A percentile compares a stretch with the other conserved stretches of the same genome.
Evolutionary conservation across 768 basidiomycete species (phyloP).

Genomic region (Naganishia onofrii): DNA sequence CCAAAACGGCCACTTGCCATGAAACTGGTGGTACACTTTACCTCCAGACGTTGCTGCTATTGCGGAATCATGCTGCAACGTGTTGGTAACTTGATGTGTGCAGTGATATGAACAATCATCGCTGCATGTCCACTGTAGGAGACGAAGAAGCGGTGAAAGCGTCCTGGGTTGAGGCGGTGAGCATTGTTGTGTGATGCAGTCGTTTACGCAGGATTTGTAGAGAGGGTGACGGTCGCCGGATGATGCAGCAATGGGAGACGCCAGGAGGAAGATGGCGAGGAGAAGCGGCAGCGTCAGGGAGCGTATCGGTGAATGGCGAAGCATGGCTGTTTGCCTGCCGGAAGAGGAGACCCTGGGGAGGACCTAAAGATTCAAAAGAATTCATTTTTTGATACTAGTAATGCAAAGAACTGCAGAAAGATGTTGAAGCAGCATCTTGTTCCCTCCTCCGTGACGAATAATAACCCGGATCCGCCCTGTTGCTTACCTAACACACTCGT

Average conservation of each 20-base stretch:
- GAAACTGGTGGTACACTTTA: conserved; percentile 54
- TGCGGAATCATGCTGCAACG: conserved; percentile 46
- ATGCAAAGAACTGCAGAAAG: too few relatives aligned
- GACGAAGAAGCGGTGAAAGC: conserved; percentile 60
- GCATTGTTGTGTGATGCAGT: conserved; percentile 57
- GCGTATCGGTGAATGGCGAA: not conserved
- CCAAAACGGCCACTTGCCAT: conserved; percentile 98
- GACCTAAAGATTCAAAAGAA: not conserved
- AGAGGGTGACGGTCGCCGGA: conserved; percentile 63
- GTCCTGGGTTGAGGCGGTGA: conserved; percentile 46
- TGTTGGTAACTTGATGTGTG: conserved; percentile 72
- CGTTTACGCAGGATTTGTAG: conserved; percentile 59
- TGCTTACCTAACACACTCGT: not conserved
- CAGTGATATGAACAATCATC: conserved; percentile 88
- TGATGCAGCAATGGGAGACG: conserved; percentile 55
- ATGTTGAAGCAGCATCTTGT: conserved; percentile 6
- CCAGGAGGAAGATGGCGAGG: conserved; percentile 22
- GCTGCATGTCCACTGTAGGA: conserved; percentile 80
- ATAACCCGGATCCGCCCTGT: not conserved
- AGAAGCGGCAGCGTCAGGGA: conserved; percentile 5
- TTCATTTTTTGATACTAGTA: too few relatives aligned
- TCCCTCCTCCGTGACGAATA: not conserved
- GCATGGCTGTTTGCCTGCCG: not conserved
- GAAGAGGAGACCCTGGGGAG: not conserved
- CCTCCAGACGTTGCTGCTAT: conserved; percentile 7